Evolutionary conservation across 257 asterid species (phyloP).

Genomic region (Knoxia roxburghii): DNA sequence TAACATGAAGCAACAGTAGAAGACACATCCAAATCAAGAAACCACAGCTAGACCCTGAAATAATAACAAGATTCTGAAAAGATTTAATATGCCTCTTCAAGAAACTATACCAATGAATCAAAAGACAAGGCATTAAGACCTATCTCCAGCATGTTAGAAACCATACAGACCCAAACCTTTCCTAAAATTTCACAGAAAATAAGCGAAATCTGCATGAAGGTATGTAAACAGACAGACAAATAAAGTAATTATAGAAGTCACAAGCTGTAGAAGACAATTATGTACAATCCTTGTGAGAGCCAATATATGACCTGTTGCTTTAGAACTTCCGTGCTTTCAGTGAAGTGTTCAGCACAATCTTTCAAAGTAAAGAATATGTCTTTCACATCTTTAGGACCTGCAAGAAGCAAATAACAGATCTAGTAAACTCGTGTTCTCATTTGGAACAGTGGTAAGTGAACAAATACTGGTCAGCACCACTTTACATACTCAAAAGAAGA

Average conservation of each 20-base stretch:
- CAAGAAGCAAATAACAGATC: constrained; percentile 29
- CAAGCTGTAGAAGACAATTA: constrained; percentile 3
- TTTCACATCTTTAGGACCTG: constrained; percentile 80
- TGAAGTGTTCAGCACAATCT: constrained; percentile 56
- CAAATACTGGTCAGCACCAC: background rate
- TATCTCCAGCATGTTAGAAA: background rate
- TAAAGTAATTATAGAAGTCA: background rate
- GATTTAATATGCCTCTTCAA: background rate
- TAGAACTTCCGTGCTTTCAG: constrained; percentile 41
- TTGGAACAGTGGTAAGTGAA: background rate
- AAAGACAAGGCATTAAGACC: background rate
- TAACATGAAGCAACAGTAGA: background rate
- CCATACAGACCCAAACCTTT: background rate
- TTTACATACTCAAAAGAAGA: background rate
- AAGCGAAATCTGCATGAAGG: background rate
- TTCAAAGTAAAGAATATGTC: constrained; percentile 60
- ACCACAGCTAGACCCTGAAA: background rate
- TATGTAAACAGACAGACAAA: background rate
- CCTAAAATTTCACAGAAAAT: background rate
- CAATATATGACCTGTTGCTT: constrained; percentile 63
- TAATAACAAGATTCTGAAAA: background rate
- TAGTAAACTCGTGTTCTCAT: background rate
- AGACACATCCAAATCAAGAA: background rate
- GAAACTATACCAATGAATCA: background rate
- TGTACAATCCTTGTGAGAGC: constrained; percentile 9